Conservation (phyloP, 495 filamentous ascomycete species). For the Letharia lupina region DNA sequence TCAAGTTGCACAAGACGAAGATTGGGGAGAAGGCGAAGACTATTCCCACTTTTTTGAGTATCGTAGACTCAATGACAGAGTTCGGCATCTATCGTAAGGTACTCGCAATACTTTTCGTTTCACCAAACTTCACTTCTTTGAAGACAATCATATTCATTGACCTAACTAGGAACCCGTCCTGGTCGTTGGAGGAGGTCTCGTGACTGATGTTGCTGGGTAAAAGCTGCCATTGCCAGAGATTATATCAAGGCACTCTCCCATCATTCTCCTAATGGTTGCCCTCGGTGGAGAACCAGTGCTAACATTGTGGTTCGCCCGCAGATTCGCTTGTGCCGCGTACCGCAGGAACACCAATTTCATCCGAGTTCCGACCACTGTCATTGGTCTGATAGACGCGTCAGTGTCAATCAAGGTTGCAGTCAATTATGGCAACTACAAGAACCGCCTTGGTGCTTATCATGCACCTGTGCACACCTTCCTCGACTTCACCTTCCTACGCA, state of each 20-base stretch:
- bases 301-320: slow-evolving; percentile 25
- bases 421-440: slow-evolving; percentile 59
- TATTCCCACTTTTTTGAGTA: slow-evolving; percentile 49
- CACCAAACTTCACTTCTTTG: background rate
- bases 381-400: slow-evolving; percentile 58
- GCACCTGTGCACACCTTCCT: slow-evolving; percentile 58
- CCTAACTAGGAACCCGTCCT: slow-evolving; percentile 47
- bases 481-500: slow-evolving; percentile 55
- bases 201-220: slow-evolving; percentile 58
- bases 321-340: slow-evolving; percentile 53
- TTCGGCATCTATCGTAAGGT: slow-evolving; percentile 57
- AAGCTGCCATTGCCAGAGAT: slow-evolving; percentile 31
- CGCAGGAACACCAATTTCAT: slow-evolving; percentile 49
- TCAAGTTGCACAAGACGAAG: slow-evolving; percentile 54
- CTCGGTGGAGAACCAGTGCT: slow-evolving; percentile 12
- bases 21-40: slow-evolving; percentile 60
- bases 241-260: slow-evolving; percentile 39
- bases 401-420: slow-evolving; percentile 59
- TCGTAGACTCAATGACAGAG: slow-evolving; percentile 55
- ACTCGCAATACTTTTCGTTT: slow-evolving; percentile 19
- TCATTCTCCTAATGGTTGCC: slow-evolving; percentile 25
- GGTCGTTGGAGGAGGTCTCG: slow-evolving; percentile 56
- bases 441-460: slow-evolving; percentile 58
- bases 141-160: slow-evolving; percentile 20
- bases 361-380: slow-evolving; percentile 53